Evolutionary conservation across 2,329 filamentous ascomycete species (phyloP), one percentile per base, ranked within the genome.

Genomic region (Verticillium nubilum): DNA sequence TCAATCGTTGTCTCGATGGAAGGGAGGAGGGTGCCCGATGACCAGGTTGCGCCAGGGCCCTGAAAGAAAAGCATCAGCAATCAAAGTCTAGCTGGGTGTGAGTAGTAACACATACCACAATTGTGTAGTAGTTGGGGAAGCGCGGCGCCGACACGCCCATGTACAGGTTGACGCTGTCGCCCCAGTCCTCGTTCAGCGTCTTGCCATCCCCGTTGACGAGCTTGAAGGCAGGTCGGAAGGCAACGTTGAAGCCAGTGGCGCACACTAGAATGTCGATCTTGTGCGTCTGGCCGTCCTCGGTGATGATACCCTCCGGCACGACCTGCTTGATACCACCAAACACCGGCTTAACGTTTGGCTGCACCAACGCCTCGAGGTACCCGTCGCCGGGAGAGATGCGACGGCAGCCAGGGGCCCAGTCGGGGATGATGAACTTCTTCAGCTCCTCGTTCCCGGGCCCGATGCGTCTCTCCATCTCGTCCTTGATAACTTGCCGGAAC

Each of bases 41-140:
- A 74, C 70, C 75, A 79, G 4, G 77, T 79, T 1, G 75, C 75
- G 13, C 75, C 68, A 4, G 74, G 74, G 1, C 72, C 73, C 54
- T 65, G n/a, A n/a, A n/a, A 37, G 15, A 17, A 25, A 31, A 13
- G n/a, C 7, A 9, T 55, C 12, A 50, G 63, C 19, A 59, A 33
- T n/a, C 28, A 31, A 50, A 12, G 13, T 29, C 27, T 23, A 50
- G 23, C 29, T 37, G 56, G 28, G 5, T 10, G 9, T 33, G 17
- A 29, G 28, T 12, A 57, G 52, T 52, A 27, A 27, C 19, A 60
- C 56, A 19, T 64, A 67, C 65, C 66, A 73, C 67, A 52, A 71
- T 68, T 6, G 68, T 71, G 56, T 72, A 73, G 58, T 72, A 80
- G 64, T 81, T 81, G 23, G 80, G 80, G 62, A 80, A 79, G 2